Evolutionary conservation across 192 early-diverging fungal species (phyloP).

Genomic region (Pilobolus umbonatus): DNA sequence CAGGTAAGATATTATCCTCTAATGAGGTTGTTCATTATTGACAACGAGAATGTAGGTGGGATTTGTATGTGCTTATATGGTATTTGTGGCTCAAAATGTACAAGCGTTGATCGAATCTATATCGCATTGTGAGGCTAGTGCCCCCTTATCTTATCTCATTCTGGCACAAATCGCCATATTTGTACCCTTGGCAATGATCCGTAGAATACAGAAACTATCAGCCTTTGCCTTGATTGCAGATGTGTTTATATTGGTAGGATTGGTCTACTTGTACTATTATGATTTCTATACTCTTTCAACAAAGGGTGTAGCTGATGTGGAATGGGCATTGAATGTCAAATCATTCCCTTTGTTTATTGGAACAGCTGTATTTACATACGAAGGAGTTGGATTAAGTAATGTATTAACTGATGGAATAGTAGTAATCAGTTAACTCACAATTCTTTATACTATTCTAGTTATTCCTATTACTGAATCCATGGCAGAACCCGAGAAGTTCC

Average conservation of each 20-base stretch:
- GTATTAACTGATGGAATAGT: too few species aligned
- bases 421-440: background rate
- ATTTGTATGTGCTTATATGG: conserved; percentile 62
- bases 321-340: conserved; percentile 67
- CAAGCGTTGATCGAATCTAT: conserved; percentile 33
- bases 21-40: background rate
- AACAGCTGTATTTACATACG: conserved; percentile 89
- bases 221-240: conserved; percentile 86
- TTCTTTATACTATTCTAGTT: conserved; percentile 30
- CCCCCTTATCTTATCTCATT: conserved; percentile 37
- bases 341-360: conserved; percentile 89
- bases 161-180: conserved; percentile 44
- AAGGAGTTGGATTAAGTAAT: conserved; percentile 75
- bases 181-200: conserved; percentile 59
- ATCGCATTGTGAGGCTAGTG: conserved; percentile 17
- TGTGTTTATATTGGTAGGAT: conserved; percentile 85
- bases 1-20: conserved; percentile 49
- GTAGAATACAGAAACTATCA: conserved; percentile 86
- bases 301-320: conserved; percentile 65
- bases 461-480: conserved; percentile 84
- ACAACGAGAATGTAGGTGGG: conserved; percentile 33
- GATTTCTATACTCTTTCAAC: conserved; percentile 67
- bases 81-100: conserved; percentile 57
- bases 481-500: conserved; percentile 89
- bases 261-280: conserved; percentile 80